Base-by-base conservation (phyloP, 2,329 filamentous ascomycete species). In the Hypoxylon sp. region DNA sequence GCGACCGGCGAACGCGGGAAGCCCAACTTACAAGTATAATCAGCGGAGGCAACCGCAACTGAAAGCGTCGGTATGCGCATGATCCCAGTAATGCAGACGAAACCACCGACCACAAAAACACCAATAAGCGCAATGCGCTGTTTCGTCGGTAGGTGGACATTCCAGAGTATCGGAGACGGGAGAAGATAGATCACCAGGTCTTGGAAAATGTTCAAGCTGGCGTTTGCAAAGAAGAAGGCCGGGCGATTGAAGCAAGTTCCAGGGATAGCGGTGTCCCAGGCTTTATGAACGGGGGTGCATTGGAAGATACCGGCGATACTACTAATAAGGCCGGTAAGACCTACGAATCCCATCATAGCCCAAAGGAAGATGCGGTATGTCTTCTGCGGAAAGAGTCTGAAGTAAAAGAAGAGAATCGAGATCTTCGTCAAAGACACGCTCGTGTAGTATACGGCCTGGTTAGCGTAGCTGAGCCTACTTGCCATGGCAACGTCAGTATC, bases 281-380 rank as follows among this genome's bases (percentile, higher is more conserved):
- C 25, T n/a, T 51, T 51, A n/a, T 51, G 49, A 10, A 51, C 17
- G 11, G 49, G 49, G 17, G 2, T 51, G 49, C 49, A 51, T 34
- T 51, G 49, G 30, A 51, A 36, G 25, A 51, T 51, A 30, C 10
- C 19, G n/a, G n/a, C 30, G 14, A 51, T 11, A 11, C n/a, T 34
- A 17, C 25, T 36, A 9, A 28, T 11, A 13, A 32, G 17, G 30
- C 49, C 49, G 2, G 49, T 19, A 2, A 51, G 30, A 13, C 25
- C 49, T 6, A 51, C 49, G 17, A 51, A 51, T n/a, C 13, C 25
- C 49, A 51, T 51, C 49, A 51, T 32, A 21, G 11, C 28, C 25
- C 30, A 51, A 21, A 32, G 17, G 25, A 51, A 17, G 49, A 51
- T 32, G 7, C 2, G 25, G n/a, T 30, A 32, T 7, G 28, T 5